Base-by-base conservation (phyloP, 2,329 filamentous ascomycete species). In the Colletotrichum sojae region DNA sequence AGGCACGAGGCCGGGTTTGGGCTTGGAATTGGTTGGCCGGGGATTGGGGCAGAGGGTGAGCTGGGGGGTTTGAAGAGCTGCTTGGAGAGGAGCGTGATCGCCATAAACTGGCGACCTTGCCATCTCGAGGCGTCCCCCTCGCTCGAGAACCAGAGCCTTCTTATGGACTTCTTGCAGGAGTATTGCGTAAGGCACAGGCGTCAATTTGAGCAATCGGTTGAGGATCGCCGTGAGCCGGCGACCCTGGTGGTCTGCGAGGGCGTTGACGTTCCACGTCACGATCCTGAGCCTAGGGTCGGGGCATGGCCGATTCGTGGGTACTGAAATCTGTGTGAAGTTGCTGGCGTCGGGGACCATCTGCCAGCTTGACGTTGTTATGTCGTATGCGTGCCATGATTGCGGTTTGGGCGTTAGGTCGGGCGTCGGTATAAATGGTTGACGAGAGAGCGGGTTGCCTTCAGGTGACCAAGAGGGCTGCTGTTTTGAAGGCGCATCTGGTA, bases 121-220 rank as follows among this genome's bases (percentile, higher is more conserved):
- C 72, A 78, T 36, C 60, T 72, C 39, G 39, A 49, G 3, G 69
- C 67, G 45, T 78, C 72, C n/a, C 54, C 67, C 10, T 80, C 77
- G 65, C 76, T 80, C 15, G 73, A 75, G 54, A 75, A 77, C 75
- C 76, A 82, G 48, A 4, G 70, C 15, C 6, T 36, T 66, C 10
- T 2, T 36, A 1, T 75, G 76, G 6, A 80, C 75, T 69, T 81
- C 79, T 59, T 81, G 79, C 8, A 81, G 61, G 51, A 81, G 80
- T n/a, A 80, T 72, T 16, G 81, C 20, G 8, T 69, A 54, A 54
- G 71, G 80, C 73, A 12, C 73, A 6, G 73, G 71, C 6, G 31
- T 25, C 2, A 69, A 53, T n/a, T 31, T 46, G 13, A 70, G 57
- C 18, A 78, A 62, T 31, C 71, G 67, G 3, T 73, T 74, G 5